phyloP scores from a whole-genome alignment of 257 asterid genomes.

The Pogostemon cablin region DNA sequence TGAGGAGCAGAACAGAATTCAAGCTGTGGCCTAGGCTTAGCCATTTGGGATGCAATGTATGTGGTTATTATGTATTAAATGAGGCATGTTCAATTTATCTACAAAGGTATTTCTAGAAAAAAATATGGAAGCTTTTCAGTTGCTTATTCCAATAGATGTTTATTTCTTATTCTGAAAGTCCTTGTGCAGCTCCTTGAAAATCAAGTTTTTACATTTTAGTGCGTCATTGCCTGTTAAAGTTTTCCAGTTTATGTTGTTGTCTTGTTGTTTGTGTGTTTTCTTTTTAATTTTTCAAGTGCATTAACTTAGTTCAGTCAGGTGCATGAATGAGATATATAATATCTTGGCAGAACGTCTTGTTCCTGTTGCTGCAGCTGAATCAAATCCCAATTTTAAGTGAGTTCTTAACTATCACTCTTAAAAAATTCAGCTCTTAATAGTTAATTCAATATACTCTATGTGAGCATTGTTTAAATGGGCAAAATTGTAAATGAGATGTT shows the following conservation, averaged over 20 bases:
- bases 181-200: background rate
- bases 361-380: slow-evolving; percentile 76
- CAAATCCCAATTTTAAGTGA: slow-evolving; percentile 75
- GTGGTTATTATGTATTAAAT: slow-evolving; percentile 10
- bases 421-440: slow-evolving; percentile 20
- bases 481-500: background rate
- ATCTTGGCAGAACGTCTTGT: slow-evolving; percentile 79
- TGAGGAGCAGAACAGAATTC: background rate
- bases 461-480: slow-evolving; percentile 9
- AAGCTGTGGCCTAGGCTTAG: background rate
- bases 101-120: slow-evolving; percentile 5
- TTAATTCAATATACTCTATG: background rate
- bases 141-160: slow-evolving; percentile 14
- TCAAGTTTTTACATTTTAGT: background rate
- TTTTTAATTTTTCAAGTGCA: background rate
- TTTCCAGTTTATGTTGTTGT: slow-evolving; percentile 20
- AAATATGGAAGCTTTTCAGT: slow-evolving; percentile 14
- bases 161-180: background rate
- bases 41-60: background rate
- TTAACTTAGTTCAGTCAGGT: slow-evolving; percentile 48
- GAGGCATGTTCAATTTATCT: background rate
- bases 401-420: slow-evolving; percentile 26
- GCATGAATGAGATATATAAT: slow-evolving; percentile 79
- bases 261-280: background rate
- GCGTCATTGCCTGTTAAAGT: slow-evolving; percentile 8